A percentile compares a stretch with the other conserved stretches of the same genome.
Conservation (phyloP, 495 filamentous ascomycete species). For the Neurospora sp. region DNA sequence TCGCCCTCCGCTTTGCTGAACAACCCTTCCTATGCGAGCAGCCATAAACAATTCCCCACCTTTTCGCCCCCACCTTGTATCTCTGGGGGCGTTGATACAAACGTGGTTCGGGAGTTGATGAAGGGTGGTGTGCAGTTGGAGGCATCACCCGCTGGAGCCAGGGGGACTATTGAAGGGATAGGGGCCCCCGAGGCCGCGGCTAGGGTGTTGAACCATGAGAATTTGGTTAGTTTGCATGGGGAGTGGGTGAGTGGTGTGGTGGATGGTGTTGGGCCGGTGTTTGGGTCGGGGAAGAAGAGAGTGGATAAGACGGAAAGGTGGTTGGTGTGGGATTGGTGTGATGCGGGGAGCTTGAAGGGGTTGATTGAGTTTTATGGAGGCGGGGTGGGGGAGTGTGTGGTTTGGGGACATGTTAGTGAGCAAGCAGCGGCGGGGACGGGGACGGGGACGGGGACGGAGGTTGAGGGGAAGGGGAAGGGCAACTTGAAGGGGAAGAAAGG, state of each 20-base stretch:
- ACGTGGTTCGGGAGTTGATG: background rate
- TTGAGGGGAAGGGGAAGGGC: no score
- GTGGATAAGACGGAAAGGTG: slow-evolving; percentile 1
- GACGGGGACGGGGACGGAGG: no score
- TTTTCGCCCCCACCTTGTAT: background rate
- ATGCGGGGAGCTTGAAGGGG: slow-evolving; percentile 25
- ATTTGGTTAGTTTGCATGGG: slow-evolving; percentile 27
- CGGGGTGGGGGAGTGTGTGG: background rate
- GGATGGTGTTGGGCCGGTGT: background rate
- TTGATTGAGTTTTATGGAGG: slow-evolving; percentile 14
- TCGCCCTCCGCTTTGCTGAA: background rate
- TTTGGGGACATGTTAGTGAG: background rate
- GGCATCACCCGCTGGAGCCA: background rate
- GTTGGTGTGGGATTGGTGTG: slow-evolving; percentile 31
- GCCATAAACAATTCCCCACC: background rate
- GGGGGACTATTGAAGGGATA: background rate
- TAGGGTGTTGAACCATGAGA: slow-evolving; percentile 32
- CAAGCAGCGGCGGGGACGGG: background rate
- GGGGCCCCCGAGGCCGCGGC: slow-evolving; percentile 8
- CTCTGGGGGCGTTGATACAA: background rate
- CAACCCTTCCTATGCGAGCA: background rate
- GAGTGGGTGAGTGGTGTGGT: slow-evolving; percentile 6
- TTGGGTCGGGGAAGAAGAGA: background rate
- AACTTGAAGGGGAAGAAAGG: background rate
- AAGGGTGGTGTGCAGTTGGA: background rate